Evolutionary conservation across 2,329 filamentous ascomycete species (phyloP).

Genomic region (Aspergillus novofumigatus): DNA sequence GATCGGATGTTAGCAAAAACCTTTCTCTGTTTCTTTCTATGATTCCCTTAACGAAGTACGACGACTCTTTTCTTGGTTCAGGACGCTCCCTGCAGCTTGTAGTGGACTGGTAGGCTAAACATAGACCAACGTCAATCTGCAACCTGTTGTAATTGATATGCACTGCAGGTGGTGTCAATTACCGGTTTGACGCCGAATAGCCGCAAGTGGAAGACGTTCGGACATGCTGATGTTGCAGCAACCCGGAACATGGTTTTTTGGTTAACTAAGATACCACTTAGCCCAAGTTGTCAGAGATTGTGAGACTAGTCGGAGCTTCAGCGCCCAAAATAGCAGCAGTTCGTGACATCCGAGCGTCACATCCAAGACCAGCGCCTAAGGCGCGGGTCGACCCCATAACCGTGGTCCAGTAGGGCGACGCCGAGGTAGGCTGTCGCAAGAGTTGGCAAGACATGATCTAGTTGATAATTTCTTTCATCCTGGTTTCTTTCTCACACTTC

Average conservation of each 20-base stretch:
- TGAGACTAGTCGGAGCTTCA: background rate
- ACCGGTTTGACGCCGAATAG: background rate
- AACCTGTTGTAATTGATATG: background rate
- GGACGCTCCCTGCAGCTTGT: conserved; percentile 10
- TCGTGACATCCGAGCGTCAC: background rate
- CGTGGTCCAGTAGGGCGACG: background rate
- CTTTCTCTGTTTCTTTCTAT: conserved; percentile 28
- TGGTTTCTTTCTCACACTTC: background rate
- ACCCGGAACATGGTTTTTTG: background rate
- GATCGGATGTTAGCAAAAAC: conserved; percentile 38
- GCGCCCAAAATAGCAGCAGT: conserved; percentile 8
- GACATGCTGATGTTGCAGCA: background rate
- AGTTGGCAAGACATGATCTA: background rate
- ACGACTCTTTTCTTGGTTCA: conserved; percentile 27
- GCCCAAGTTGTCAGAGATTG: background rate
- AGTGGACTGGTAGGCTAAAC: background rate
- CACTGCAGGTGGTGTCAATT: background rate
- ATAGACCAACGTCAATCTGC: background rate
- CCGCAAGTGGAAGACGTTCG: background rate
- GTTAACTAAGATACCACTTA: background rate
- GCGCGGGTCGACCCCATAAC: background rate
- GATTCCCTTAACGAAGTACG: conserved; percentile 36
- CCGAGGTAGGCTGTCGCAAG: background rate
- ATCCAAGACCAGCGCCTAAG: background rate
- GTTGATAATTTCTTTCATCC: background rate